Evolutionary conservation across 805 yeast species (phyloP).

Genomic region (Pichia heedii): DNA sequence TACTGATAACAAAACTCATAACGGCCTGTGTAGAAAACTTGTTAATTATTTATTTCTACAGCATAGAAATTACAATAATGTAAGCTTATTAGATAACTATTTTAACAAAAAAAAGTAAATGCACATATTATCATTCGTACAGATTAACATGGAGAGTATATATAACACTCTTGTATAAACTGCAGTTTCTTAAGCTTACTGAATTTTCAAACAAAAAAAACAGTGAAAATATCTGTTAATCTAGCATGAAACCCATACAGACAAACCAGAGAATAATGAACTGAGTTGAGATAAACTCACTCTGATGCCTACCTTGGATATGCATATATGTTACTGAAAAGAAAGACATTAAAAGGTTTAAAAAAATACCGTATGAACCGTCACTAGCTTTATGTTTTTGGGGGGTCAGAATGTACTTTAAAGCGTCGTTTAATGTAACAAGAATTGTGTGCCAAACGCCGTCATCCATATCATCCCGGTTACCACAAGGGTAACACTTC

Average conservation of each 20-base stretch:
- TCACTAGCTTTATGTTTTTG: not conserved
- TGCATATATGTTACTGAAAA: too few species aligned
- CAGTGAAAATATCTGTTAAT: conserved; percentile 3
- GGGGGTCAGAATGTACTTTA: conserved; percentile 27
- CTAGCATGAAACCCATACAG: conserved; percentile 20
- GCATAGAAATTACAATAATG: too few species aligned
- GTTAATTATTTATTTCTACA: too few species aligned
- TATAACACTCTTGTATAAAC: not conserved
- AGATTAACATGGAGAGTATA: not conserved
- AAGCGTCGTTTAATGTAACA: conserved; percentile 27
- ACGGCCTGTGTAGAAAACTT: too few species aligned
- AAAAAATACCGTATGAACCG: not conserved
- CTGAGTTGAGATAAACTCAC: too few species aligned
- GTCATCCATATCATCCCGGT: conserved; percentile 25
- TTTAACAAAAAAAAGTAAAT: too few species aligned
- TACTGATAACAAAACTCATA: too few species aligned
- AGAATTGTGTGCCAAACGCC: conserved; percentile 29
- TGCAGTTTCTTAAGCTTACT: conserved; percentile 14
- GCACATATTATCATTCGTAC: too few species aligned
- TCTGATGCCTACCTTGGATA: not conserved
- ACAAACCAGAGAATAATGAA: conserved; percentile 15
- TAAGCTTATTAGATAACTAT: too few species aligned
- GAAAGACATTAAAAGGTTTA: not conserved
- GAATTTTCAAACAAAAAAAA: too few species aligned
- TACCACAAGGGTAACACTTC: conserved; percentile 9